These are phyloP conservation scores for Lasiosphaeria ovina DNA, from an alignment of 495 filamentous ascomycete genomes.

Conservation along the genomic window DNA sequence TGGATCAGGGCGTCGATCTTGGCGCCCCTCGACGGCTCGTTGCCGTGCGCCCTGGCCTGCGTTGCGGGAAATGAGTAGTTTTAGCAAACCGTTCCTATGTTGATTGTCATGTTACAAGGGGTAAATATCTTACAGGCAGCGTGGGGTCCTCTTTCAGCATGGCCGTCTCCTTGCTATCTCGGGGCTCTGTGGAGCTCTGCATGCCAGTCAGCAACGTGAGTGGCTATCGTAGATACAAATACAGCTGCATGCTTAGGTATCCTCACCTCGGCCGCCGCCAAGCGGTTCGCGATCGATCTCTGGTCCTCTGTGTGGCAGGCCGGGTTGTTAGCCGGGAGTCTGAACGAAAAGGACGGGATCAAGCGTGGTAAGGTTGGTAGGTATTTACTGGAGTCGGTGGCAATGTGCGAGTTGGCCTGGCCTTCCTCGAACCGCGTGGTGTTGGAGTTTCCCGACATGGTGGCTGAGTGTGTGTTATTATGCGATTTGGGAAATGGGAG, in stretches of 20 bases:
- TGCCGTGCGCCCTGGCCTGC: conserved; percentile 69
- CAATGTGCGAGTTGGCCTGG: conserved; percentile 59
- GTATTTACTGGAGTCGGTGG: conserved; percentile 66
- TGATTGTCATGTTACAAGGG: background rate
- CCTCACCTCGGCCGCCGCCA: conserved; percentile 57
- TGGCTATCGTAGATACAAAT: background rate
- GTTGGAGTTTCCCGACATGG: background rate
- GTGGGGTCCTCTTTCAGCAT: conserved; percentile 64
- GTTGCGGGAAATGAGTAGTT: background rate
- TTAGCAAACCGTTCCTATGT: no score
- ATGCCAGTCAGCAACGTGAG: no score
- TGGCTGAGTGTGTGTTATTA: background rate
- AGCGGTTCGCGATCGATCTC: conserved; percentile 74
- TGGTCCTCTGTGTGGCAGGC: conserved; percentile 61
- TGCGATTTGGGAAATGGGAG: background rate
- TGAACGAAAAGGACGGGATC: background rate
- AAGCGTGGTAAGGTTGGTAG: no score
- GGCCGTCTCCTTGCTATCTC: conserved; percentile 52
- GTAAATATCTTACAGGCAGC: conserved; percentile 54
- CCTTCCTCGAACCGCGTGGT: conserved; percentile 64
- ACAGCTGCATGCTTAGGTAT: background rate
- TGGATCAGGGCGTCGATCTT: conserved; percentile 68
- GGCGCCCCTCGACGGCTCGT: conserved; percentile 68
- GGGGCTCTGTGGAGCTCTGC: conserved; percentile 6
- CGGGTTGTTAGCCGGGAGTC: background rate